Evolutionary conservation across 495 filamentous ascomycete species (phyloP).

Genomic region (Xylaria acuta): DNA sequence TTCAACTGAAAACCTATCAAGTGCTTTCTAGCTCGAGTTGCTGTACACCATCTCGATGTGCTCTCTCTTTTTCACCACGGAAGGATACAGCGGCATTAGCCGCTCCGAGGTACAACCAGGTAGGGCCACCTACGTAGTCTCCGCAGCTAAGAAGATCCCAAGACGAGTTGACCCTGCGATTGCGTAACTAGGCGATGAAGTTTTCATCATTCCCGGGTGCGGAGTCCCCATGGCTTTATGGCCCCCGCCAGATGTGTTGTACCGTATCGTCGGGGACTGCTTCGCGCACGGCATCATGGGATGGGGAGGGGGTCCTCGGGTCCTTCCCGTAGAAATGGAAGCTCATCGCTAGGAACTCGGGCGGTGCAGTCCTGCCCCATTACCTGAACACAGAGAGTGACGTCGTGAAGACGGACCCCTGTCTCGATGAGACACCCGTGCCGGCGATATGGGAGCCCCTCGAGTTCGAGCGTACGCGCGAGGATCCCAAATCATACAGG

Average conservation of each 20-base stretch:
- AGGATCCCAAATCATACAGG: conserved; percentile 22
- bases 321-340: neutral
- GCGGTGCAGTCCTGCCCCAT: neutral
- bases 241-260: neutral
- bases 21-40: neutral
- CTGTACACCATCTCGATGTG: neutral
- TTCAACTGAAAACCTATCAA: neutral
- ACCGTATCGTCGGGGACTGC: neutral
- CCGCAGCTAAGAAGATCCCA: neutral
- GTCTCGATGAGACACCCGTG: conserved; percentile 23
- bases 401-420: conserved; percentile 15
- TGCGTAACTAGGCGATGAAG: neutral
- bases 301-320: neutral
- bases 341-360: neutral
- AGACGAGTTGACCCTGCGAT: neutral
- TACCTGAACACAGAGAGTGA: neutral
- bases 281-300: neutral
- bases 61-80: neutral
- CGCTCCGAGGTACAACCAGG: neutral
- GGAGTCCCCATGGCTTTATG: neutral
- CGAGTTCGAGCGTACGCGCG: conserved; percentile 12
- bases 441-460: conserved; percentile 26
- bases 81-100: neutral
- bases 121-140: neutral
- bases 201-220: neutral